A percentile compares a stretch with the other conserved stretches of the same genome.
phyloP scores from a whole-genome alignment of 495 filamentous ascomycete species.

The Lasiosphaeria ovina region DNA sequence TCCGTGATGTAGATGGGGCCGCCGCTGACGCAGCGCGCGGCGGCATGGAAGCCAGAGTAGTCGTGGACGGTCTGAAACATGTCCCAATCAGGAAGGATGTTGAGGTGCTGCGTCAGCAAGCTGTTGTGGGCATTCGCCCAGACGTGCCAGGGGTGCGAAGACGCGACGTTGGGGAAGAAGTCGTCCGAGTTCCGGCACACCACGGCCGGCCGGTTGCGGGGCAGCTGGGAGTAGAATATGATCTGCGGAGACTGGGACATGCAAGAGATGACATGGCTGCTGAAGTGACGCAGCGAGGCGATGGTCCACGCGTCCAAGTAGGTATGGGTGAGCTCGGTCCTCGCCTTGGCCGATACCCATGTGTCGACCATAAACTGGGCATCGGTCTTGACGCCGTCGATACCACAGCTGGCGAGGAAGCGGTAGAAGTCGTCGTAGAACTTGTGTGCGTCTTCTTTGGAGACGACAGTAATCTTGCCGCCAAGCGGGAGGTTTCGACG shows the following conservation, averaged over 20 bases:
- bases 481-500: constrained; percentile 53
- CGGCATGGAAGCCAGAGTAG: constrained; percentile 80
- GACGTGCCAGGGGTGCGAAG: constrained; percentile 88
- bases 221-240: constrained; percentile 79
- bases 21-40: constrained; percentile 83
- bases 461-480: constrained; percentile 71
- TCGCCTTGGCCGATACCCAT: constrained; percentile 61
- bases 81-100: constrained; percentile 82
- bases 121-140: constrained; percentile 91
- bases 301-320: constrained; percentile 89
- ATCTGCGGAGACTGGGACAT: constrained; percentile 85
- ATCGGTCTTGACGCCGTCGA: constrained; percentile 88
- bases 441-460: constrained; percentile 61
- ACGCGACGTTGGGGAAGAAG: constrained; percentile 78
- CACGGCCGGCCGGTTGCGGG: constrained; percentile 63
- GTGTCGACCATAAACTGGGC: constrained; percentile 85
- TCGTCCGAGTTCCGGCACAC: constrained; percentile 89
- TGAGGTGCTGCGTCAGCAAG: constrained; percentile 66
- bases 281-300: constrained; percentile 72
- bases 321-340: constrained; percentile 63
- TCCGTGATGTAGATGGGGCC: constrained; percentile 95
- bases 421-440: constrained; percentile 92
- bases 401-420: constrained; percentile 65
- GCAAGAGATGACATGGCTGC: constrained; percentile 77
- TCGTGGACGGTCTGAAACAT: constrained; percentile 92